Percentiles rank a stretch among this genome's conserved stretches.
These are phyloP conservation scores for Trichoderma atrobrunneum DNA, from an alignment of 2,329 filamentous ascomycete species.

Conservation along the genomic window DNA sequence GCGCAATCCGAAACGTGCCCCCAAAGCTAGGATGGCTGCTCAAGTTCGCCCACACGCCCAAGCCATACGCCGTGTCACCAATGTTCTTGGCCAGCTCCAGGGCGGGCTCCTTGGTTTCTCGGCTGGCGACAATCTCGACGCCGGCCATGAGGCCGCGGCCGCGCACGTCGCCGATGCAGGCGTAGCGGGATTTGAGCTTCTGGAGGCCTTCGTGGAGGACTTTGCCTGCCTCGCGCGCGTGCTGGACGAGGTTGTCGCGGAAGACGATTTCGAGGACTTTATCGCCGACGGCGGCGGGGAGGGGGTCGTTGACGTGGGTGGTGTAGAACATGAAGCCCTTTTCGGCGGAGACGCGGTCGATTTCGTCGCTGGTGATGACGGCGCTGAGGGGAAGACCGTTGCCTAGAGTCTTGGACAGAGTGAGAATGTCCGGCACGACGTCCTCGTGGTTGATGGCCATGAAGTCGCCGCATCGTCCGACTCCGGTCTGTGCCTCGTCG, in stretches of 20 bases:
- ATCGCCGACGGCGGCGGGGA: constrained; percentile 57
- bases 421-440: constrained; percentile 57
- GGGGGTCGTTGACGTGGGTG: constrained; percentile 61
- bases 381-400: constrained; percentile 58
- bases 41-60: constrained; percentile 57
- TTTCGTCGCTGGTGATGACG: constrained; percentile 53
- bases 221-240: constrained; percentile 43
- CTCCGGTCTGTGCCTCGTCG: constrained; percentile 60
- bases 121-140: constrained; percentile 55
- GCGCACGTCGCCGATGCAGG: constrained; percentile 60
- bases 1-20: constrained; percentile 58
- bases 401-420: constrained; percentile 59
- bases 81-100: constrained; percentile 47
- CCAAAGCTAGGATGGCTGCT: constrained; percentile 53
- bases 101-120: constrained; percentile 45
- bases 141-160: constrained; percentile 58
- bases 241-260: constrained; percentile 50
- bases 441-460: constrained; percentile 57
- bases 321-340: constrained; percentile 56
- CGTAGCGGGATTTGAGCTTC: constrained; percentile 48
- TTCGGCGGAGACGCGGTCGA: constrained; percentile 48
- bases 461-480: constrained; percentile 56
- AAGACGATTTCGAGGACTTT: constrained; percentile 62
- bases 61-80: constrained; percentile 45
- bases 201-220: constrained; percentile 48